Base-by-base conservation (phyloP, 2,329 filamentous ascomycete genomes). In the Ophiostoma sp. region DNA sequence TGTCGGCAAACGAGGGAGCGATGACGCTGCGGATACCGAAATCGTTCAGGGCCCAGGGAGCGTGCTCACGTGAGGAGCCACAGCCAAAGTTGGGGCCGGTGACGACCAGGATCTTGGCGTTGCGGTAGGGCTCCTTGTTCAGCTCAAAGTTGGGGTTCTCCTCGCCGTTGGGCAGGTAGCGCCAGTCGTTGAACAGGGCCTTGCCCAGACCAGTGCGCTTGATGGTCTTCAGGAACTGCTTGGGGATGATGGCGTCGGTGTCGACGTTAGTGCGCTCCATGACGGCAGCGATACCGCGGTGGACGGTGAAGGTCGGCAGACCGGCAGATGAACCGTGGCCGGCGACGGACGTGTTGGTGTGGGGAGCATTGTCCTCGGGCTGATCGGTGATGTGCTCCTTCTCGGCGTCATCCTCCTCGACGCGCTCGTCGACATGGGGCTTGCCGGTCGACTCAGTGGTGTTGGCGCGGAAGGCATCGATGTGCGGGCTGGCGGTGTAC, bases 151-250 rank as follows among this genome's bases (percentile, higher is more conserved):
- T 87, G 3, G 91, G 85, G 80, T 95, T 94, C 79, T 95, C 92
- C 25, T 87, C 86, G 76, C 92, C 92, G 78, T 93, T 91, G 11
- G 89, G 83, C 77, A 92, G 89, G 84, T 90, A 97, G 72, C 96
- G 91, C 83, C 94, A 91, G 76, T 89, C 91, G 82, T 95, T 89
- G 87, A 99, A 99, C 70, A 97, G 89, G 52, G 95, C 95, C 31
- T 86, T 88, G 74, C 95, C 95, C 11, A 99, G 92, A 76, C 96
- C 96, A 1, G 95, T 97, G 74, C 96, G 93, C 88, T 98, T 98
- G 84, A 98, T 98, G 55, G 96, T 99, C 87, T 98, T 99, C 76
- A 99, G 89, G 86, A 98, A 99, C 82, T 99, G 96, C 84, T 99
- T 99, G 76, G 96, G 96, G 78, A 99, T 99, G 83, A 98, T 98